Conservation (phyloP, 2,329 filamentous ascomycete genomes). For the Talaromyces pinophilus region DNA sequence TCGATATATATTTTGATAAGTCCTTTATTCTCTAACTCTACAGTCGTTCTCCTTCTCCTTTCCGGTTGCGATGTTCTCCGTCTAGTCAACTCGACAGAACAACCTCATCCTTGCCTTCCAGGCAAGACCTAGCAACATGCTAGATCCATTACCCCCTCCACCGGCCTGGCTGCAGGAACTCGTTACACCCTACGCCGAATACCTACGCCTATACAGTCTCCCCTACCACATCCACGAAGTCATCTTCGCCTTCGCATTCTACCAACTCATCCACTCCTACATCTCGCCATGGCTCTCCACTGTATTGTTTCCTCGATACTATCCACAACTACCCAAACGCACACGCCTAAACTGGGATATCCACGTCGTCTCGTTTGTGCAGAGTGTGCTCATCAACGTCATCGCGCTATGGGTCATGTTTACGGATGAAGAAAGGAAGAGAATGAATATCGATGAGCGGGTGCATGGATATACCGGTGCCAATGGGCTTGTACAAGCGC, state of each 20-base stretch:
- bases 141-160: conserved; percentile 49
- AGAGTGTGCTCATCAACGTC: conserved; percentile 58
- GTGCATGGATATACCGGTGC: conserved; percentile 64
- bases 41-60: background rate
- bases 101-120: background rate
- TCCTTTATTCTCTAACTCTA: background rate
- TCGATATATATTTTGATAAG: background rate
- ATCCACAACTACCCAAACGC: conserved; percentile 55
- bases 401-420: conserved; percentile 61
- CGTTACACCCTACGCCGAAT: conserved; percentile 53
- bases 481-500: conserved; percentile 59
- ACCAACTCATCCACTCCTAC: conserved; percentile 57
- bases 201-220: conserved; percentile 57
- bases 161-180: conserved; percentile 54
- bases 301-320: conserved; percentile 56
- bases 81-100: background rate
- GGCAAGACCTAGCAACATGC: conserved; percentile 34
- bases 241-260: conserved; percentile 56
- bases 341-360: conserved; percentile 68
- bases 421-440: conserved; percentile 56
- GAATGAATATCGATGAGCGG: conserved; percentile 55
- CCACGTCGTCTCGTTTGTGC: conserved; percentile 64
- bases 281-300: conserved; percentile 59
- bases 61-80: background rate
- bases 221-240: conserved; percentile 64